A percentile compares a stretch with the other conserved stretches of the same genome.
These are phyloP conservation scores for Kodamaea sagamina DNA, from an alignment of 805 yeast genomes.

Conservation along the genomic window DNA sequence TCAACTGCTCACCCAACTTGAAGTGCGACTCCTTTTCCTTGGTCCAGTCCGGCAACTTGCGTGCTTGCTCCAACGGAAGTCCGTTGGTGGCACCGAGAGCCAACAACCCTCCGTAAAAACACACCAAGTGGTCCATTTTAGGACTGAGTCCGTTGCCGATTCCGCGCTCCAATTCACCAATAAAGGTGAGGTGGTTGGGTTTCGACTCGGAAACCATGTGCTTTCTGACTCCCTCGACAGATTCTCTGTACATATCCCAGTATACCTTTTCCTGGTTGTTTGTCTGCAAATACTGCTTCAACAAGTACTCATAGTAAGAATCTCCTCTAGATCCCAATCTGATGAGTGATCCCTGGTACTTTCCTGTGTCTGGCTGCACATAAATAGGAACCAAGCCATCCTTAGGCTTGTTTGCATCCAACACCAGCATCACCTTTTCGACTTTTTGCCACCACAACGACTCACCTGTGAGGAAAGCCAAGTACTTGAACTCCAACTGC, in stretches of 20 bases:
- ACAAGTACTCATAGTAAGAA: slow-evolving; percentile 85
- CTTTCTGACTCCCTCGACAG: slow-evolving; percentile 74
- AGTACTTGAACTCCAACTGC: slow-evolving; percentile 83
- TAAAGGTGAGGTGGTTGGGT: slow-evolving; percentile 63
- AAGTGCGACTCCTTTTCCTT: slow-evolving; percentile 61
- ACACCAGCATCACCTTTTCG: slow-evolving; percentile 68
- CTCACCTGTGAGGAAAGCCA: slow-evolving; percentile 80
- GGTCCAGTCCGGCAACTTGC: slow-evolving; percentile 58
- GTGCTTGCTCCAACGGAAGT: slow-evolving; percentile 53
- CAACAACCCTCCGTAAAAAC: slow-evolving; percentile 86
- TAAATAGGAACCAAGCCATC: slow-evolving; percentile 85
- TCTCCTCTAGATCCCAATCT: slow-evolving; percentile 92
- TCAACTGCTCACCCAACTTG: slow-evolving; percentile 68
- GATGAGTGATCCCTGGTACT: slow-evolving; percentile 62
- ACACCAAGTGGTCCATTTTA: slow-evolving; percentile 91
- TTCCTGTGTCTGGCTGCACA: slow-evolving; percentile 73
- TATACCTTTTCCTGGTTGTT: slow-evolving; percentile 59
- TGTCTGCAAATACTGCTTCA: slow-evolving; percentile 85
- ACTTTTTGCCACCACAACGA: slow-evolving; percentile 72
- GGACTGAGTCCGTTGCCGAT: slow-evolving; percentile 57
- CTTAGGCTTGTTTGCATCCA: slow-evolving; percentile 63
- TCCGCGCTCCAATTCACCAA: slow-evolving; percentile 79
- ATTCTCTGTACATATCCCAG: slow-evolving; percentile 71
- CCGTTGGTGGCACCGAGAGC: slow-evolving; percentile 92
- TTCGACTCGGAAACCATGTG: slow-evolving; percentile 60